phyloP scores from a whole-genome alignment of 2,329 filamentous ascomycete genomes.

The Ophiocordyceps camponoti-saundersi region DNA sequence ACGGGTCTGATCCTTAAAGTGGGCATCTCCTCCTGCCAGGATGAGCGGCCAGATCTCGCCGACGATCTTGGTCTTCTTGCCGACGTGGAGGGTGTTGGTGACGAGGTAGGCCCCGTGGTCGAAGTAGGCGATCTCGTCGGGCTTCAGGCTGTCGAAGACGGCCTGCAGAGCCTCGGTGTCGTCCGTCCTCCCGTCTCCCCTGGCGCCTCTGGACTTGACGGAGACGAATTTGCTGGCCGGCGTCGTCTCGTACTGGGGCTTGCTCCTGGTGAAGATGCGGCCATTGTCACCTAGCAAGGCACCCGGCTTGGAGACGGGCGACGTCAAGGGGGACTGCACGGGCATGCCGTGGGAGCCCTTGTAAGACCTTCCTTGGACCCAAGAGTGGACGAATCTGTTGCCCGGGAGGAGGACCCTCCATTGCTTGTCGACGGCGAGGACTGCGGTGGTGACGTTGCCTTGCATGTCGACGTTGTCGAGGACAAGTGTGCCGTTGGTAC shows the following conservation, averaged over 20 bases:
- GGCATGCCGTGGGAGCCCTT: constrained; percentile 28
- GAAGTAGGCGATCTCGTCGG: constrained; percentile 54
- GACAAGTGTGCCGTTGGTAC: constrained; percentile 28
- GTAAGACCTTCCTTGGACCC: constrained; percentile 68
- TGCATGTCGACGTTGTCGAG: constrained; percentile 73
- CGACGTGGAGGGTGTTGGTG: constrained; percentile 52
- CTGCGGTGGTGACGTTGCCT: constrained; percentile 36
- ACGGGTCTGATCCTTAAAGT: constrained; percentile 58
- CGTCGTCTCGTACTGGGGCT: constrained; percentile 69
- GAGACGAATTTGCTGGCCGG: constrained; percentile 56
- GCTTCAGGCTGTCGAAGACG: constrained; percentile 49
- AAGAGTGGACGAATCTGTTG: constrained; percentile 51
- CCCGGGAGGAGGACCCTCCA: constrained; percentile 51
- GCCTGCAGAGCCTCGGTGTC: constrained; percentile 75
- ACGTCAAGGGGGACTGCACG: constrained; percentile 38
- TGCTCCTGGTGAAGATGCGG: constrained; percentile 64
- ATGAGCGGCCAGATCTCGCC: constrained; percentile 87
- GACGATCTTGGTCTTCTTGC: constrained; percentile 69
- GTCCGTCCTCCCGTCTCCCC: constrained; percentile 73
- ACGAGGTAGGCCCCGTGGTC: constrained; percentile 60
- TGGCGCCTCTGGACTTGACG: constrained; percentile 67
- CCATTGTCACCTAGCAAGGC: constrained; percentile 46
- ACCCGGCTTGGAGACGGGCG: constrained; percentile 42
- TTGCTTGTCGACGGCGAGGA: constrained; percentile 39
- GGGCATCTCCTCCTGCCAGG: constrained; percentile 55